Percentiles rank a stretch among this genome's conserved stretches.
Conservation (phyloP, 1,139 yeast species). For the Geotrichum histeridarum region DNA sequence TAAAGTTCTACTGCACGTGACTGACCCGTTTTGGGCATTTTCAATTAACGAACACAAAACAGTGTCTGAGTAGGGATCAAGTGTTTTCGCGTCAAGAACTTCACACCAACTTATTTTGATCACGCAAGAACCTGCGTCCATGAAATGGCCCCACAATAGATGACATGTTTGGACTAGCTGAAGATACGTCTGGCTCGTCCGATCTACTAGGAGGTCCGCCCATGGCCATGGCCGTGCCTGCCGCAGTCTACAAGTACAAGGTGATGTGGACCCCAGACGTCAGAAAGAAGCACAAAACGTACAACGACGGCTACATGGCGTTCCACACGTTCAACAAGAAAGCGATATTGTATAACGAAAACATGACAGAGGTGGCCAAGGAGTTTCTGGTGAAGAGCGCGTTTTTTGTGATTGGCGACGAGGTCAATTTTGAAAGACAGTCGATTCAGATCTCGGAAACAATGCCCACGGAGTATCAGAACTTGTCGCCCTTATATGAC, state of each 20-base stretch:
- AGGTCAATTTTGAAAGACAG: conserved; percentile 27
- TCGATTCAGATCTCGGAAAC: conserved; percentile 25
- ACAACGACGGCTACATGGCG: conserved; percentile 52
- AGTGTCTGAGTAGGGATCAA: no score
- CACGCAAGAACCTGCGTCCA: no score
- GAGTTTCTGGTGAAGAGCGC: conserved; percentile 15
- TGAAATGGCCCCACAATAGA: no score
- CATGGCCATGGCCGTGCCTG: background rate
- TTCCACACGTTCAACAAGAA: conserved; percentile 48
- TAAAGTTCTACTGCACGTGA: no score
- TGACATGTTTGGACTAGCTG: background rate
- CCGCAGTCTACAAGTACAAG: conserved; percentile 33
- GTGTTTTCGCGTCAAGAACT: no score
- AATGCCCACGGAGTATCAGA: conserved; percentile 15
- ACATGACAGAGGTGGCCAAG: conserved; percentile 22
- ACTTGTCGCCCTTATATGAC: conserved; percentile 11
- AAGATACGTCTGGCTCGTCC: no score
- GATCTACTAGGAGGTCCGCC: background rate
- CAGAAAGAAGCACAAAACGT: conserved; percentile 48
- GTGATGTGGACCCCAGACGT: conserved; percentile 46
- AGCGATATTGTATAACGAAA: conserved; percentile 42
- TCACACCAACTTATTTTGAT: no score
- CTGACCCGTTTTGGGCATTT: no score
- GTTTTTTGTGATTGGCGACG: conserved; percentile 23
- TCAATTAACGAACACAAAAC: no score